A percentile compares a stretch with the other conserved stretches of the same genome.
These are phyloP conservation scores for Metschnikowia lachancei DNA, from an alignment of 805 yeast genomes.

Conservation along the genomic window DNA sequence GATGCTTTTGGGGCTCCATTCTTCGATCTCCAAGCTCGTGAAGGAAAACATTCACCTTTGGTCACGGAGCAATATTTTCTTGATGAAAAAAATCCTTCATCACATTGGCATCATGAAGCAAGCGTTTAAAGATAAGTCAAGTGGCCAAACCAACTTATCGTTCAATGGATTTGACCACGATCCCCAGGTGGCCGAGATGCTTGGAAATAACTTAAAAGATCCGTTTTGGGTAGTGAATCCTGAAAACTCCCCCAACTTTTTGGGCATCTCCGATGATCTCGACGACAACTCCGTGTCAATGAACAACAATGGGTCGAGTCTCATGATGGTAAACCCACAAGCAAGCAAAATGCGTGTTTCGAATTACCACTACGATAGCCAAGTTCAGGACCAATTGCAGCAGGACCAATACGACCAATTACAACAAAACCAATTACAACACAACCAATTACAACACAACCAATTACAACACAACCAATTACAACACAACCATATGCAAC, in stretches of 20 bases:
- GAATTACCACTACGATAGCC: not conserved
- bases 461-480: not conserved
- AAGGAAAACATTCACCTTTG: slow-evolving; percentile 26
- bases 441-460: not conserved
- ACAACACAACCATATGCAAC: not conserved
- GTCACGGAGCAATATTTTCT: slow-evolving; percentile 34
- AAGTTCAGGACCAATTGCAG: slow-evolving; percentile 1
- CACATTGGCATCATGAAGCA: slow-evolving; percentile 26
- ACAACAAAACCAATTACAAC: not conserved
- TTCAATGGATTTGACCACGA: slow-evolving; percentile 14
- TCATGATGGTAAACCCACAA: slow-evolving; percentile 2
- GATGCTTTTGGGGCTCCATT: slow-evolving; percentile 25
- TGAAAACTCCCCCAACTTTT: slow-evolving; percentile 13
- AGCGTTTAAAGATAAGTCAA: slow-evolving; percentile 3
- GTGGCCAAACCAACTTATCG: not conserved
- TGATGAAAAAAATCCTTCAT: slow-evolving; percentile 31
- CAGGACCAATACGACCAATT: not conserved
- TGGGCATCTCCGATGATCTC: slow-evolving; percentile 10
- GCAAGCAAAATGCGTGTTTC: slow-evolving; percentile 1
- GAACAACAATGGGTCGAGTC: slow-evolving; percentile 7
- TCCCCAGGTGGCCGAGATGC: slow-evolving; percentile 32
- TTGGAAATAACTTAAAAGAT: slow-evolving; percentile 44
- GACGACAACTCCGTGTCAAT: not conserved
- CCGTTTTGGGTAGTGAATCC: slow-evolving; percentile 51
- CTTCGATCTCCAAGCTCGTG: slow-evolving; percentile 21